Conservation (phyloP, 805 yeast species). For the Yueomyces sp. region DNA sequence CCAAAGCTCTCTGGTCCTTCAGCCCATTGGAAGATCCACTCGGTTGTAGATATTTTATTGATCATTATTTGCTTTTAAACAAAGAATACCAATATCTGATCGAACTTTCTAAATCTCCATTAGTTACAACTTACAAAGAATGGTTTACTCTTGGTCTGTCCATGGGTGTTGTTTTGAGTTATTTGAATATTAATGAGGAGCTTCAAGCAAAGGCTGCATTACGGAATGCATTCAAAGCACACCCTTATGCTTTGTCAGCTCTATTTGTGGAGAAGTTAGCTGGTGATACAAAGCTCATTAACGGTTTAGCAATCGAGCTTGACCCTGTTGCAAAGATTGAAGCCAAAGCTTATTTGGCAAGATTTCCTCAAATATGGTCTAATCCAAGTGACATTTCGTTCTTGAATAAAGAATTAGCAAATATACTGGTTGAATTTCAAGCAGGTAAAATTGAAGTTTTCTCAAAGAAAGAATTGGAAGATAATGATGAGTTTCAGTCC, state of each 20-base stretch:
- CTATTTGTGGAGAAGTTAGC: slow-evolving; percentile 14
- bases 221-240: slow-evolving; percentile 35
- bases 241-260: slow-evolving; percentile 36
- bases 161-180: slow-evolving; percentile 54
- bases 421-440: slow-evolving; percentile 10
- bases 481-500: neutral
- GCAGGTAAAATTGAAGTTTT: slow-evolving; percentile 2
- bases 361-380: slow-evolving; percentile 45
- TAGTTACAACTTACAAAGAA: slow-evolving; percentile 40
- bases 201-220: slow-evolving; percentile 37
- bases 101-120: slow-evolving; percentile 41
- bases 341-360: slow-evolving; percentile 43
- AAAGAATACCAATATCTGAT: slow-evolving; percentile 52
- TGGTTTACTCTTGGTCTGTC: slow-evolving; percentile 69
- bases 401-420: slow-evolving; percentile 30
- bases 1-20: slow-evolving; percentile 55
- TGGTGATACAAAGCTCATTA: slow-evolving; percentile 9
- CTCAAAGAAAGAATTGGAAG: neutral
- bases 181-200: slow-evolving; percentile 29
- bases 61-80: slow-evolving; percentile 57
- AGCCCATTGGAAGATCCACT: slow-evolving; percentile 72
- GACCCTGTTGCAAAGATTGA: slow-evolving; percentile 20
- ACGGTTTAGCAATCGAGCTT: slow-evolving; percentile 13
- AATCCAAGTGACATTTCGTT: slow-evolving; percentile 34
- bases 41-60: slow-evolving; percentile 75